phyloP scores from a whole-genome alignment of 306 rosid genomes.

The Vigna reflexopilosa region DNA sequence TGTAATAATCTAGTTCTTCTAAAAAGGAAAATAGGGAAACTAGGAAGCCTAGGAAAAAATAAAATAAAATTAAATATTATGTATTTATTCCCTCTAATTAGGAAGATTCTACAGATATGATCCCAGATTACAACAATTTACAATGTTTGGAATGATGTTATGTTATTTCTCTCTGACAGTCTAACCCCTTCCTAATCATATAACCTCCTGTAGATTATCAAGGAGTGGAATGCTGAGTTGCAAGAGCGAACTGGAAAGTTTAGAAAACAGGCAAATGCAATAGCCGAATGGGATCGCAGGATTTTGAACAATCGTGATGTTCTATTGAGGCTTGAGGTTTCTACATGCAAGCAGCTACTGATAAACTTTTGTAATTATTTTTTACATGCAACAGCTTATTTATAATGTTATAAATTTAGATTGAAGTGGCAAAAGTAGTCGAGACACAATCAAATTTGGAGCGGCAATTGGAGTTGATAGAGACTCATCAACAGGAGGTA shows the following conservation, averaged over 20 bases:
- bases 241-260: constrained; percentile 96
- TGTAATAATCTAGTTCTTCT: too few species aligned
- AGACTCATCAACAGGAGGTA: constrained; percentile 98
- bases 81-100: too few species aligned
- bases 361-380: constrained; percentile 18
- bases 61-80: too few species aligned
- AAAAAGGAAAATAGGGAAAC: too few species aligned
- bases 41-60: too few species aligned
- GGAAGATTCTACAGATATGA: too few species aligned
- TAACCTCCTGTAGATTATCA: constrained; percentile 67
- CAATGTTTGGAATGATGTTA: background rate
- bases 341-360: constrained; percentile 2
- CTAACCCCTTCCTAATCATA: constrained; percentile 25
- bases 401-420: constrained; percentile 54
- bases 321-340: constrained; percentile 86
- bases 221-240: constrained; percentile 95
- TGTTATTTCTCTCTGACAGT: constrained; percentile 33
- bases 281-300: constrained; percentile 95
- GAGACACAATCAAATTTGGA: constrained; percentile 88
- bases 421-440: constrained; percentile 94
- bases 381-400: constrained; percentile 34
- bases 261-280: constrained; percentile 95
- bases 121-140: background rate
- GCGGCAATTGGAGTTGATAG: constrained; percentile 89
- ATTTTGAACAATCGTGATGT: constrained; percentile 91